Percentiles rank a stretch among this genome's conserved stretches.
These are phyloP conservation scores for Cladosporium sp. DNA, from an alignment of 2,329 filamentous ascomycete genomes.

Conservation along the genomic window DNA sequence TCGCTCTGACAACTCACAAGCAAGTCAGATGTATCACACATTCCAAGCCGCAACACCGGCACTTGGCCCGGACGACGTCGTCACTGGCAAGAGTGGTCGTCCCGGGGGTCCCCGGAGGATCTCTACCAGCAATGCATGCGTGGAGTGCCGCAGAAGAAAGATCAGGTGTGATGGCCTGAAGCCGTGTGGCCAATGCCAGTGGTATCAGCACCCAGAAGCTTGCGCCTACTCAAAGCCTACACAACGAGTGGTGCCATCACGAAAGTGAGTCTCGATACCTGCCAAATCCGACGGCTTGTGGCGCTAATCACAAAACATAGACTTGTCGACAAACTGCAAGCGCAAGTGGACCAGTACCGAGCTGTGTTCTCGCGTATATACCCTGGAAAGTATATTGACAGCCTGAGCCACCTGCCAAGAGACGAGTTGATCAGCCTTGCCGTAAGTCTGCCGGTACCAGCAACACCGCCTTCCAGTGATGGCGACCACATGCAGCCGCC, in stretches of 20 bases:
- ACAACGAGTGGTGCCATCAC: constrained; percentile 70
- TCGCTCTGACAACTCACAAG: constrained; percentile 2
- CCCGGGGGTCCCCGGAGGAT: constrained; percentile 40
- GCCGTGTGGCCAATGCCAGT: constrained; percentile 77
- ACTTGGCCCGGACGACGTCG: constrained; percentile 30
- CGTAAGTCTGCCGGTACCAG: constrained; percentile 37
- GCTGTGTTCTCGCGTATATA: constrained; percentile 41
- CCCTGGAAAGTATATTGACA: constrained; percentile 39
- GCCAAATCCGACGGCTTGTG: neutral
- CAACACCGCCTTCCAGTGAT: constrained; percentile 34
- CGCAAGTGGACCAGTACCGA: constrained; percentile 45
- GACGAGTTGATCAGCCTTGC: constrained; percentile 45
- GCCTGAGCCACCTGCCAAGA: constrained; percentile 36
- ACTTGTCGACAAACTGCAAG: constrained; percentile 52
- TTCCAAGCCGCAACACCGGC: constrained; percentile 36
- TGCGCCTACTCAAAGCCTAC: constrained; percentile 80
- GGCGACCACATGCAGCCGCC: constrained; percentile 20
- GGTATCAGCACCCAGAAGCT: constrained; percentile 72
- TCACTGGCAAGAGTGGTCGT: constrained; percentile 33
- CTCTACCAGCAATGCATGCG: constrained; percentile 59
- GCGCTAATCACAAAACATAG: constrained; percentile 38
- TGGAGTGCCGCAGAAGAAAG: constrained; percentile 74
- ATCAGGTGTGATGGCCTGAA: constrained; percentile 80
- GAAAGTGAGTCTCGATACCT: constrained; percentile 55
- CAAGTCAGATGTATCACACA: constrained; percentile 40